phyloP scores from a whole-genome alignment of 2,329 filamentous ascomycete genomes.

The Talaromyces albobiverticillius region DNA sequence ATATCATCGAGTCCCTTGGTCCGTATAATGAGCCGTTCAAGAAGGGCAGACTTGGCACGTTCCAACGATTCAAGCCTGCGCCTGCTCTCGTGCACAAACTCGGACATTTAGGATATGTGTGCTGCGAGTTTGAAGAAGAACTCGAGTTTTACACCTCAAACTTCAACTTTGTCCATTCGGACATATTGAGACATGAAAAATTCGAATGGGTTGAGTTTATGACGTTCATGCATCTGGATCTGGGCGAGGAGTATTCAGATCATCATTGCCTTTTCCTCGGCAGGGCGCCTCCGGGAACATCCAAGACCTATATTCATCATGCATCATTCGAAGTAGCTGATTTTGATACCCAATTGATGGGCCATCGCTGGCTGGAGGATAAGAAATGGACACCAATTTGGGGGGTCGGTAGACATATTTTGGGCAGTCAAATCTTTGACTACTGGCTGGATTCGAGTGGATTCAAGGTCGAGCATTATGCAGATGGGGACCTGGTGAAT shows the following conservation, averaged over 20 bases:
- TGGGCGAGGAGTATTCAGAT: slow-evolving; percentile 49
- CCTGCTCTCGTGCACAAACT: slow-evolving; percentile 35
- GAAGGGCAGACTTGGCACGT: slow-evolving; percentile 23
- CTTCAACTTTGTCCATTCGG: slow-evolving; percentile 43
- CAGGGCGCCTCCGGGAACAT: slow-evolving; percentile 25
- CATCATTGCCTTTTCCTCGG: slow-evolving; percentile 57
- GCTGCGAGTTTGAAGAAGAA: slow-evolving; percentile 30
- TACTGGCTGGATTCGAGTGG: slow-evolving; percentile 66
- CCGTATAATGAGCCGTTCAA: slow-evolving; percentile 20
- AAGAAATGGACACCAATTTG: slow-evolving; percentile 65
- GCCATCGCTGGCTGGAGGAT: slow-evolving; percentile 65
- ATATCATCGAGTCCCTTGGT: slow-evolving; percentile 16
- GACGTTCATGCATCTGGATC: slow-evolving; percentile 55
- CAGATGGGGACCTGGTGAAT: slow-evolving; percentile 66
- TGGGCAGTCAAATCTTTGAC: slow-evolving; percentile 70
- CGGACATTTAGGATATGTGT: slow-evolving; percentile 40
- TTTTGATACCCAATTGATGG: slow-evolving; percentile 67
- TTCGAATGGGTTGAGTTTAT: slow-evolving; percentile 41
- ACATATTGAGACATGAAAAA: slow-evolving; percentile 26
- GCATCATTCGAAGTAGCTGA: slow-evolving; percentile 68
- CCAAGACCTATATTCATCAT: slow-evolving; percentile 59
- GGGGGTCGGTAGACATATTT: slow-evolving; percentile 68
- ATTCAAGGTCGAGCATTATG: slow-evolving; percentile 68
- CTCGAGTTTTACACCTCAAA: slow-evolving; percentile 37
- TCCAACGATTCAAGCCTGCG: slow-evolving; percentile 31